Evolutionary conservation across 768 basidiomycete species (phyloP).

Genomic region (Cantharellus anzutake): DNA sequence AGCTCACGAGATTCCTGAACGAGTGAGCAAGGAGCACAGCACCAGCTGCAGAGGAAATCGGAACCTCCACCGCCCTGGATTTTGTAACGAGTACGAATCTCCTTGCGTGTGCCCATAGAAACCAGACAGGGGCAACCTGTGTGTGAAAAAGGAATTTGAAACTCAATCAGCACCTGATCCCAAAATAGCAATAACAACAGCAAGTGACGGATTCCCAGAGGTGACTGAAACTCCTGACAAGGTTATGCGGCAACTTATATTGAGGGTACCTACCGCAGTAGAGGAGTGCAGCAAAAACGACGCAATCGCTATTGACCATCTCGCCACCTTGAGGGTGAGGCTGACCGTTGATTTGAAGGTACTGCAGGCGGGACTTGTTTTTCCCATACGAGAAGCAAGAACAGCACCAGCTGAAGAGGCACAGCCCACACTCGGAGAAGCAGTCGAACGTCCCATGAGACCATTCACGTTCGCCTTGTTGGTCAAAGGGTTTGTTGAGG

Average conservation of each 20-base stretch:
- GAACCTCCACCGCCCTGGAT: not conserved
- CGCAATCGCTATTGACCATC: not conserved
- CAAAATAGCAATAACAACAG: too few species aligned
- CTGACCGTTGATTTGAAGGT: slow-evolving; percentile 20
- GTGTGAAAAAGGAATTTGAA: slow-evolving; percentile 2
- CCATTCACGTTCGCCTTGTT: slow-evolving; percentile 19
- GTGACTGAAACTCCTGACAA: slow-evolving; percentile 14
- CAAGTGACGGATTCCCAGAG: slow-evolving; percentile 6
- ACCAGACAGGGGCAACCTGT: slow-evolving; percentile 9
- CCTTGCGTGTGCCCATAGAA: not conserved
- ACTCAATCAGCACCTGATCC: too few species aligned
- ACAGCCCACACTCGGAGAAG: slow-evolving; percentile 12
- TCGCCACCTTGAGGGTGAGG: slow-evolving; percentile 23
- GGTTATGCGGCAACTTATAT: slow-evolving; percentile 8
- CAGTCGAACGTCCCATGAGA: slow-evolving; percentile 15
- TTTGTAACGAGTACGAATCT: slow-evolving; percentile 1
- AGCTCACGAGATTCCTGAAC: slow-evolving; percentile 8
- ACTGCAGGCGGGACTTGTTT: slow-evolving; percentile 24
- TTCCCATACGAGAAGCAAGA: slow-evolving; percentile 26
- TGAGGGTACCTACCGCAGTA: not conserved
- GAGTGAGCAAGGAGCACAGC: slow-evolving; percentile 6
- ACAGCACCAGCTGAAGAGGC: slow-evolving; percentile 21
- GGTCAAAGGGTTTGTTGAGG: slow-evolving; percentile 12
- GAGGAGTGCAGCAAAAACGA: not conserved
- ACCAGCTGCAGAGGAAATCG: not conserved